Evolutionary conservation across 176 grass and related monocot genomes (phyloP).

Genomic region (Raddia distichophylla): DNA sequence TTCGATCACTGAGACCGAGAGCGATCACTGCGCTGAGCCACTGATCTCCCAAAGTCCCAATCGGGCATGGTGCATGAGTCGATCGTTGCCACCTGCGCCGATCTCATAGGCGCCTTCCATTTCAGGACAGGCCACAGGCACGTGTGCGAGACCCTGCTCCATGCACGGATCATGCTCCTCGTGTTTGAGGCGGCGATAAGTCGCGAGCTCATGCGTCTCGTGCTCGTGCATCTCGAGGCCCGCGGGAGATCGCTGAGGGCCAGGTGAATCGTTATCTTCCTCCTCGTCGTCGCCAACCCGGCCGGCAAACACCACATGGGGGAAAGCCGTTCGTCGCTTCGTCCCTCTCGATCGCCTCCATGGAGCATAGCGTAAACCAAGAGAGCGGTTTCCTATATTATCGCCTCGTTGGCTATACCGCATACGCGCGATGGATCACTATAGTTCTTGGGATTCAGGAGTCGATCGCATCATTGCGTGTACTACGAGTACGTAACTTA

Average conservation of each 20-base stretch:
- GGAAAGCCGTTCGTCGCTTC: neutral
- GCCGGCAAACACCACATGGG: constrained; percentile 49
- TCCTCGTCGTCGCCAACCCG: constrained; percentile 32
- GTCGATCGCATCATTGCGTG: neutral
- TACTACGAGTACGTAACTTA: no score
- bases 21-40: no score
- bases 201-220: constrained; percentile 14
- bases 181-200: constrained; percentile 42
- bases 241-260: neutral
- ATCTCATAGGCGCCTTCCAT: constrained; percentile 28
- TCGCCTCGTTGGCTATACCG: neutral
- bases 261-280: constrained; percentile 1
- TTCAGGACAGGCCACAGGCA: constrained; percentile 16
- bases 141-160: neutral
- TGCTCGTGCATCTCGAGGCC: neutral
- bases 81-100: constrained; percentile 12
- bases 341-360: neutral
- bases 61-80: neutral
- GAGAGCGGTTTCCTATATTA: constrained; percentile 18
- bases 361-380: neutral
- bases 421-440: neutral
- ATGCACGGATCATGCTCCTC: constrained; percentile 7
- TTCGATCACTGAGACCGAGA: no score
- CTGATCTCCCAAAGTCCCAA: neutral
- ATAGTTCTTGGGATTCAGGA: constrained; percentile 6